Percentiles rank a stretch among this genome's conserved stretches.
phyloP scores from a whole-genome alignment of 768 basidiomycete species.

The Antrodiella citrinella region DNA sequence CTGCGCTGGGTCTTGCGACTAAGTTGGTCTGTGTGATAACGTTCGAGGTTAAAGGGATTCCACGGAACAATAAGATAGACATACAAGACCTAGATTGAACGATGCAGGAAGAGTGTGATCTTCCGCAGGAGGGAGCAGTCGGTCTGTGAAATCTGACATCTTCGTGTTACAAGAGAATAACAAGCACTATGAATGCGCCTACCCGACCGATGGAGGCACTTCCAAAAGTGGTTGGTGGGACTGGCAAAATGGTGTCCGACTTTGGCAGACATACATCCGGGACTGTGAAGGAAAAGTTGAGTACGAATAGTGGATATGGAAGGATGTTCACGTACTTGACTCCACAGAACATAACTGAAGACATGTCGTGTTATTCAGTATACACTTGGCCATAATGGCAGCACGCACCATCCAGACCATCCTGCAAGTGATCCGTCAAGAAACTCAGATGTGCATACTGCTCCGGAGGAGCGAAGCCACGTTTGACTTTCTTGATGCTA shows the following conservation, averaged over 20 bases:
- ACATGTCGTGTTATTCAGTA: no score
- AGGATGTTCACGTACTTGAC: slow-evolving; percentile 49
- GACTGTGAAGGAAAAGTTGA: slow-evolving; percentile 43
- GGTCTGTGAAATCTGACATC: slow-evolving; percentile 46
- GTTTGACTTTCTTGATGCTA: slow-evolving; percentile 23
- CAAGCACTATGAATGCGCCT: slow-evolving; percentile 4
- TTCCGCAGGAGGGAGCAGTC: slow-evolving; percentile 44
- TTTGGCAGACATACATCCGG: slow-evolving; percentile 58
- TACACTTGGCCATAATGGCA: no score
- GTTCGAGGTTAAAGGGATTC: not conserved
- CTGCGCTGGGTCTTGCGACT: slow-evolving; percentile 57
- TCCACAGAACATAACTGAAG: slow-evolving; percentile 74
- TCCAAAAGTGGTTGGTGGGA: slow-evolving; percentile 80
- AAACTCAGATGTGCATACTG: slow-evolving; percentile 41
- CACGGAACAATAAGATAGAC: not conserved
- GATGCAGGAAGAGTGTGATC: slow-evolving; percentile 50
- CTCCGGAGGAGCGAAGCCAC: slow-evolving; percentile 43
- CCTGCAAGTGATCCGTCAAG: slow-evolving; percentile 44
- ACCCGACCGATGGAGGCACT: slow-evolving; percentile 62
- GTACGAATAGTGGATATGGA: not conserved
- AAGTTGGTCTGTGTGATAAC: slow-evolving; percentile 55
- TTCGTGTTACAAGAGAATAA: not conserved
- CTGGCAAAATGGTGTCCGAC: slow-evolving; percentile 75
- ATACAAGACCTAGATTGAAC: slow-evolving; percentile 61
- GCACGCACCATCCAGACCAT: slow-evolving; percentile 48